Percentiles rank a stretch among this genome's conserved stretches.
Conservation (phyloP, 345 rosid species). For the Rhodamnia rubescens region DNA sequence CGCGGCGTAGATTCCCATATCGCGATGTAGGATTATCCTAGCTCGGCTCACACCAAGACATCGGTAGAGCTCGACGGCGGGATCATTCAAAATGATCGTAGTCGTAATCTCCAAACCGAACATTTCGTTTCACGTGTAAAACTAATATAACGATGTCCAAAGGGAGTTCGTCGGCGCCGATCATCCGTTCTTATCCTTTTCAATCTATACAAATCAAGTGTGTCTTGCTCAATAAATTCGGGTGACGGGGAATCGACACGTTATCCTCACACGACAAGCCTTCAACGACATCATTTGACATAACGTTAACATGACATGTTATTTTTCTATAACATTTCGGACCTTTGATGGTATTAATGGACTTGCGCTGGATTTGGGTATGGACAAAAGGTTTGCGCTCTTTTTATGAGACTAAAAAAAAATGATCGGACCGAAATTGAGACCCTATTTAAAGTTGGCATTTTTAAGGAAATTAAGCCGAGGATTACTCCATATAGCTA, state of each 20-base stretch:
- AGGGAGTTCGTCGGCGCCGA: rapidly evolving
- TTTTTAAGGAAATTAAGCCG: neutral
- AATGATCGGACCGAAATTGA: neutral
- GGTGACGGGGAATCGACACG: neutral
- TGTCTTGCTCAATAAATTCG: neutral
- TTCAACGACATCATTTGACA: neutral
- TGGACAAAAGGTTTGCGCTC: neutral
- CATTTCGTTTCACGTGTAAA: rapidly evolving
- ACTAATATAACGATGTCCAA: rapidly evolving
- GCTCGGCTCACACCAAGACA: rapidly evolving
- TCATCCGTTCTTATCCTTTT: neutral
- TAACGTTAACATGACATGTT: neutral
- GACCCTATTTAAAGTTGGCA: neutral
- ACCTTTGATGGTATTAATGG: neutral
- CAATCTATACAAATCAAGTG: rapidly evolving
- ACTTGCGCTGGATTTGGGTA: neutral
- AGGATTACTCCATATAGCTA: too few species aligned
- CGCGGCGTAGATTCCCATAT: neutral
- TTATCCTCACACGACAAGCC: rapidly evolving
- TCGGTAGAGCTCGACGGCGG: rapidly evolving
- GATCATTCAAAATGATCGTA: neutral
- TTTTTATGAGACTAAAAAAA: neutral
- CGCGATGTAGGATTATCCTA: neutral
- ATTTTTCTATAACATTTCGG: neutral
- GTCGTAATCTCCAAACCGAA: rapidly evolving